phyloP scores from a whole-genome alignment of 116 monocot genomes.

The Papilionanthe hybrid region DNA sequence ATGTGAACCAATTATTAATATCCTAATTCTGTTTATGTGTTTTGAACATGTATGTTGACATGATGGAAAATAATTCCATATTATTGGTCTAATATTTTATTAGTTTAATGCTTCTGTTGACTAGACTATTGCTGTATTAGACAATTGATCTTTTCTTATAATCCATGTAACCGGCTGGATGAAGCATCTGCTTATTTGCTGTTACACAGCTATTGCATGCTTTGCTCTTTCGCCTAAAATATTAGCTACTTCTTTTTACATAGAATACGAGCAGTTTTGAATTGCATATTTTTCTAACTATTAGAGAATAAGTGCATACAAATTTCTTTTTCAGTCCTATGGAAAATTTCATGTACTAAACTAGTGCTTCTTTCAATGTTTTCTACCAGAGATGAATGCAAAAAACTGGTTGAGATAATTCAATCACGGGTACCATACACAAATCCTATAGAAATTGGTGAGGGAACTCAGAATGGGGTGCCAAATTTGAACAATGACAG shows the following conservation, averaged over 20 bases:
- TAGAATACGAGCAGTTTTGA: not conserved
- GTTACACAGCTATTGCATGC: not conserved
- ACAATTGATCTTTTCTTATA: not conserved
- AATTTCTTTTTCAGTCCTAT: not conserved
- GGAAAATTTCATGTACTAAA: constrained; percentile 2
- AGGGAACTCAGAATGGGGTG: constrained; percentile 11
- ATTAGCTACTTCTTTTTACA: not conserved
- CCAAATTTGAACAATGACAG: constrained; percentile 7
- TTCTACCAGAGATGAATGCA: constrained; percentile 49
- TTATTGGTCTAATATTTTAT: not conserved
- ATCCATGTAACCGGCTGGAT: not conserved
- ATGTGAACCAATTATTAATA: not conserved
- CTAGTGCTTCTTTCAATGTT: not conserved
- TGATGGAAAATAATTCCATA: constrained; percentile 2
- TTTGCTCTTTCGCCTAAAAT: not conserved
- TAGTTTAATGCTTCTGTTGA: not conserved
- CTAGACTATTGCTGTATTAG: not conserved
- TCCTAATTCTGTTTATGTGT: not conserved
- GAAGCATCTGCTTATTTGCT: not conserved
- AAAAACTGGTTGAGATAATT: constrained; percentile 42
- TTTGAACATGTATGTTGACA: not conserved
- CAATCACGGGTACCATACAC: constrained; percentile 45
- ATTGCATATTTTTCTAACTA: not conserved
- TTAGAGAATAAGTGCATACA: not conserved
- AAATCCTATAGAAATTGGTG: constrained; percentile 20